Percentiles rank a stretch among this genome's conserved stretches.
phyloP scores from a whole-genome alignment of 495 filamentous ascomycete species.

The Aspergillus coremiiformis region DNA sequence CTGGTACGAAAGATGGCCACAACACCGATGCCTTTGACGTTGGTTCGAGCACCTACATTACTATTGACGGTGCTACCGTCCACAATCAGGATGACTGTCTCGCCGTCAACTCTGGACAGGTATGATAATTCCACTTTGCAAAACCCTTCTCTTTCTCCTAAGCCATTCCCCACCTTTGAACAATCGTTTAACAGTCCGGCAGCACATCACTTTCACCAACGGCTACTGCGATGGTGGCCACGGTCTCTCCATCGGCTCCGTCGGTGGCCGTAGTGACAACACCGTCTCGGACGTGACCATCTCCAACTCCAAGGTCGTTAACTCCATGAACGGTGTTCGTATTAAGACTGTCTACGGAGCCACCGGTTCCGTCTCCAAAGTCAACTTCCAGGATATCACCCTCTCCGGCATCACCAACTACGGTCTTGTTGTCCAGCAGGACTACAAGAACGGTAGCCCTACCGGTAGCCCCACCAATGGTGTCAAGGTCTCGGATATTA shows the following conservation, averaged over 20 bases:
- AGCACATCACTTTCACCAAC: conserved; percentile 48
- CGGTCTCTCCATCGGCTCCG: conserved; percentile 60
- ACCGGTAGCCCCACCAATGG: conserved; percentile 54
- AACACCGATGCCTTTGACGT: conserved; percentile 68
- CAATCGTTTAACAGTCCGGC: conserved; percentile 11
- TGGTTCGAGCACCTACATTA: conserved; percentile 43
- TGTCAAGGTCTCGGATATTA: conserved; percentile 52
- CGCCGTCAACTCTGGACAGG: conserved; percentile 53
- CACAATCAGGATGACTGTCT: conserved; percentile 63
- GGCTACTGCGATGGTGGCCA: conserved; percentile 52
- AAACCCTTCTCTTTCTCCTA: not conserved
- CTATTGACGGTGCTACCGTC: conserved; percentile 47
- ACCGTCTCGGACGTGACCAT: conserved; percentile 50
- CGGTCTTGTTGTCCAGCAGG: conserved; percentile 62
- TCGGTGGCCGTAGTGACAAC: conserved; percentile 55
- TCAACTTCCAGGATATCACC: conserved; percentile 57
- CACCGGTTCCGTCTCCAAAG: conserved; percentile 48
- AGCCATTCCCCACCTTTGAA: no score
- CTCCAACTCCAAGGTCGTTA: conserved; percentile 40
- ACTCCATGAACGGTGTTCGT: conserved; percentile 44
- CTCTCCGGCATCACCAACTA: conserved; percentile 52
- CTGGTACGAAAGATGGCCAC: conserved; percentile 46
- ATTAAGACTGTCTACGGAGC: conserved; percentile 56
- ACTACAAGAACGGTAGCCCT: conserved; percentile 56
- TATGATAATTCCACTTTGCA: conserved; percentile 1